Evolutionary conservation across 495 filamentous ascomycete species (phyloP).

Genomic region (Hypoxylon rickii): DNA sequence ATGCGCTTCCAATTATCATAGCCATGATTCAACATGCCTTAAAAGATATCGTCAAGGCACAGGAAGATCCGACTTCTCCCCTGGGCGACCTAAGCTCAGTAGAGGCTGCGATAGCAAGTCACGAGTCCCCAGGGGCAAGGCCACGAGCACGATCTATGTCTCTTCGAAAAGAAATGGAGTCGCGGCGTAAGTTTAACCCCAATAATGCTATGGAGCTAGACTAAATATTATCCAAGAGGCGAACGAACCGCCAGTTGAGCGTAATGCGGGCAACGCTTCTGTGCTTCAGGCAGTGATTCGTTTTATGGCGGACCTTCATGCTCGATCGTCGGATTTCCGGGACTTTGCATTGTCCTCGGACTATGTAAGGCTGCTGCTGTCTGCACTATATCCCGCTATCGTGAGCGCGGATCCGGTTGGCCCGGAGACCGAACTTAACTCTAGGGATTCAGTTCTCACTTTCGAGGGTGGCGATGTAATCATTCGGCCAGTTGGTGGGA

Average conservation of each 20-base stretch:
- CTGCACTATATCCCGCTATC: constrained; percentile 80
- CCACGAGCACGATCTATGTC: constrained; percentile 54
- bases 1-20: constrained; percentile 79
- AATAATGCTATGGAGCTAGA: neutral
- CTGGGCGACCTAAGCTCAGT: constrained; percentile 28
- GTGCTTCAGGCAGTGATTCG: constrained; percentile 75
- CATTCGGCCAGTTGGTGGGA: constrained; percentile 70
- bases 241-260: constrained; percentile 49
- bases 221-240: constrained; percentile 37
- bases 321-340: constrained; percentile 71
- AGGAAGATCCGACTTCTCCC: constrained; percentile 62
- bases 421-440: constrained; percentile 81
- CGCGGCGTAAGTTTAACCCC: constrained; percentile 48
- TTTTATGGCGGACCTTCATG: constrained; percentile 78
- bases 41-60: constrained; percentile 65
- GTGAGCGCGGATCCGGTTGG: constrained; percentile 81
- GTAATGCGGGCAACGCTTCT: constrained; percentile 53
- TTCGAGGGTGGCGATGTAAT: constrained; percentile 87
- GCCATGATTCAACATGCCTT: constrained; percentile 86
- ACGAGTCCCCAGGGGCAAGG: constrained; percentile 37
- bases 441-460: constrained; percentile 73
- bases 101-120: constrained; percentile 18
- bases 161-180: constrained; percentile 54
- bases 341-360: constrained; percentile 78
- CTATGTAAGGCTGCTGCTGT: constrained; percentile 77